Base-by-base conservation (phyloP, 306 rosid species). In the Fragaria vesca region DNA sequence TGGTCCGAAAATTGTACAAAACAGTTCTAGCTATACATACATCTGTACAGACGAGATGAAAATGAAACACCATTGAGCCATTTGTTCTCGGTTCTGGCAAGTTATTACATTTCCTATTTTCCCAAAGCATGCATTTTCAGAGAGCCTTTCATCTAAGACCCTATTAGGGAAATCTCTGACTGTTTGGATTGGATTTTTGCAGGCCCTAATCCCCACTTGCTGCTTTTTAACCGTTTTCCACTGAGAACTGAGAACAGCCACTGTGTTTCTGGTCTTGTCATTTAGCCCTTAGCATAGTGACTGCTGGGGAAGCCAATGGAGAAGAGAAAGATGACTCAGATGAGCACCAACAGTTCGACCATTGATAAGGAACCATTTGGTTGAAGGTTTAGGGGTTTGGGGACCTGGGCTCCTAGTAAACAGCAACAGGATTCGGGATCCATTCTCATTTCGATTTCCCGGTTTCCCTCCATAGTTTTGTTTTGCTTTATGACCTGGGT, bases 181-280 rank as follows among this genome's bases (percentile, higher is more conserved):
- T 36, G 5, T 8, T 36, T 4, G 12, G 28, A 12, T 45, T 43
- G 10, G 21, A 65, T 16, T 57, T 60, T 45, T 21, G 42, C 48
- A 43, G 70, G 50, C 72, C 62, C 71, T 67, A 77, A 72, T 78
- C 80, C 69, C 84, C 85, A 50, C 76, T 79, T 77, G 79, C 40
- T 7, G 16, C 66, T 60, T 68, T 48, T 76, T 77, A 80, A 84
- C 83, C 83, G 81, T 72, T 85, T 72, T 85, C 79, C 67, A 81
- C 86, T 83, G 87, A 83, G 69, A 89, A 84, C 87, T 72, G 91
- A 88, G 90, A 85, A 91, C 85, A 80, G 88, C 74, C 82, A 51
- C 83, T 88, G 93, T 86, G 93, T 43, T 82, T 80, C 83, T 74
- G 83, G 90, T 89, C 87, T 88, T 89, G 94, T 91, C 97, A 85